Evolutionary conservation across 129 eudicot genomes (phyloP).

Genomic region (Arctium minus): DNA sequence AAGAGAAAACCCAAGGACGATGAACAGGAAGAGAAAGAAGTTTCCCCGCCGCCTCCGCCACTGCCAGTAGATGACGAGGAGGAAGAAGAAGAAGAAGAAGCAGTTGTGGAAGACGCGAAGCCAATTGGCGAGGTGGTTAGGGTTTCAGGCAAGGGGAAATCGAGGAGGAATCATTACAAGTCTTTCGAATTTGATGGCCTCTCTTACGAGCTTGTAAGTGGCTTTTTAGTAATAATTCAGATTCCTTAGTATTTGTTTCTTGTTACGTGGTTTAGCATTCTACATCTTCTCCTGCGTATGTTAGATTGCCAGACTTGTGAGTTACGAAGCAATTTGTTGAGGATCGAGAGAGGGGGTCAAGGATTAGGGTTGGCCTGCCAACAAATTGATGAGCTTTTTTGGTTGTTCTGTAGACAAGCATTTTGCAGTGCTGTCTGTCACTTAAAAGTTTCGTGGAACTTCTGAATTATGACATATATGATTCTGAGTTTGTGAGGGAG

Average conservation of each 20-base stretch:
- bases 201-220: conserved; percentile 42
- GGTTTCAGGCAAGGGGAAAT: conserved; percentile 47
- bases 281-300: not conserved
- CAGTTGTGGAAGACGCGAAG: conserved; percentile 37
- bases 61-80: conserved; percentile 27
- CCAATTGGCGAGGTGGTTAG: conserved; percentile 47
- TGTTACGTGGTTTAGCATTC: not conserved
- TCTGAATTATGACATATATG: not conserved
- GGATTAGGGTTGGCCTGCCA: not conserved
- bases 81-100: conserved; percentile 43
- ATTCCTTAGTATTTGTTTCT: not conserved
- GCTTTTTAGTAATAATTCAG: not conserved
- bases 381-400: not conserved
- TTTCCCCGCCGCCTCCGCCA: not conserved
- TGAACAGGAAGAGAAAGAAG: conserved; percentile 22
- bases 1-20: conserved; percentile 2
- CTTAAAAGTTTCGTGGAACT: not conserved
- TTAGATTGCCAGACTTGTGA: not conserved
- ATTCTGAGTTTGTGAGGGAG: not conserved
- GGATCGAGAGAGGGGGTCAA: not conserved
- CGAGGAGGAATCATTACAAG: conserved; percentile 33
- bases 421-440: not conserved
- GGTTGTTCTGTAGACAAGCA: conserved; percentile 1
- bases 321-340: not conserved
- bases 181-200: conserved; percentile 46